phyloP scores from a whole-genome alignment of 345 rosid species.

The Luvunga scandens region DNA sequence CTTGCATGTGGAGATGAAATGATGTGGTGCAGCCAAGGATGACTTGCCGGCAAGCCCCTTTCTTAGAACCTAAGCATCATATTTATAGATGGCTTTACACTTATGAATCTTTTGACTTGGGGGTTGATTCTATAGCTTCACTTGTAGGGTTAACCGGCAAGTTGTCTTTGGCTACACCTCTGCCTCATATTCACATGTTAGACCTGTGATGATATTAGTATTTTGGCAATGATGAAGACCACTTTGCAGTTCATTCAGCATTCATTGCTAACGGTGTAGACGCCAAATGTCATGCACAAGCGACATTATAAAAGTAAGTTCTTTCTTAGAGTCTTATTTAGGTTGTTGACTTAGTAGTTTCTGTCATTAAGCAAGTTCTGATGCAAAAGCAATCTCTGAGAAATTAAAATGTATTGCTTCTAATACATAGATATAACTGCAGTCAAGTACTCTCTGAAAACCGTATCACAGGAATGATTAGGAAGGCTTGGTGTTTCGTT shows the following conservation, averaged over 20 bases:
- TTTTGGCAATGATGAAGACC: background rate
- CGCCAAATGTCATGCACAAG: background rate
- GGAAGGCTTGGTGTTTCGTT: background rate
- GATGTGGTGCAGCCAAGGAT: conserved; percentile 47
- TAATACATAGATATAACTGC: background rate
- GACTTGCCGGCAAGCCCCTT: conserved; percentile 39
- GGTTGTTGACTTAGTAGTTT: background rate
- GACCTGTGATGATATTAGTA: conserved; percentile 29
- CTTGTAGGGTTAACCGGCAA: conserved; percentile 26
- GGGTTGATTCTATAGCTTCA: background rate
- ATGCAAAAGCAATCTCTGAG: background rate
- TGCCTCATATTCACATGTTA: conserved; percentile 30
- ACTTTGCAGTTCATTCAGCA: background rate
- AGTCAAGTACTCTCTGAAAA: background rate
- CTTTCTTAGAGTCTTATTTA: background rate
- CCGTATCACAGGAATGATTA: background rate
- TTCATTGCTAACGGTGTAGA: background rate
- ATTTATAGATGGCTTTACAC: background rate
- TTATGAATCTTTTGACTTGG: background rate
- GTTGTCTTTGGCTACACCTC: conserved; percentile 43
- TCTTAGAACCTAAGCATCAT: background rate
- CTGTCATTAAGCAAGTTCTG: background rate
- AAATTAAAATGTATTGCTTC: background rate
- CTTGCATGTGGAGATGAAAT: conserved; percentile 35
- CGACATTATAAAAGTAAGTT: conserved; percentile 10